These are phyloP conservation scores for Erythrophleum ivorense DNA, from an alignment of 331 rosid species.

Conservation along the genomic window DNA sequence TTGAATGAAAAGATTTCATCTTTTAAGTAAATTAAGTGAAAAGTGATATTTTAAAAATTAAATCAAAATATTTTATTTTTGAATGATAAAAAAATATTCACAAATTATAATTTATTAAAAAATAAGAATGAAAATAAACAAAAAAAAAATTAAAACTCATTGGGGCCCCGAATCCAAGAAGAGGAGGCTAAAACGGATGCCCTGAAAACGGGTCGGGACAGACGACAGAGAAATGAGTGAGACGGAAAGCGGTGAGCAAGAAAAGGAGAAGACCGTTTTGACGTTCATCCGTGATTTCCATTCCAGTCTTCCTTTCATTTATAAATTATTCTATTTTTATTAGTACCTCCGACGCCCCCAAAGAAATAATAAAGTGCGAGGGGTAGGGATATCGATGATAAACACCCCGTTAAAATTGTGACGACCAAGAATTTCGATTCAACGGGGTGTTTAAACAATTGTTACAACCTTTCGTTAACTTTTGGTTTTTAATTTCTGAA, in stretches of 20 bases:
- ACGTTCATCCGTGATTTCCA: neutral
- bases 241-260: neutral
- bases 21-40: too few species aligned
- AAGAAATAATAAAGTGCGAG: neutral
- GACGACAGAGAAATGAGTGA: neutral
- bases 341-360: neutral
- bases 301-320: neutral
- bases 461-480: neutral
- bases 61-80: too few species aligned
- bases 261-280: neutral
- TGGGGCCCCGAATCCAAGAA: too few species aligned
- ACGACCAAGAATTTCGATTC: neutral
- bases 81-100: too few species aligned
- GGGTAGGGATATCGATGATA: neutral
- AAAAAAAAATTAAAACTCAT: too few species aligned
- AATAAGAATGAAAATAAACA: too few species aligned
- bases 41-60: too few species aligned
- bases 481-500: neutral
- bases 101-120: too few species aligned
- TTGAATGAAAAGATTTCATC: too few species aligned
- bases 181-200: too few species aligned
- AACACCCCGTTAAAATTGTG: neutral
- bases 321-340: neutral
- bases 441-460: neutral
- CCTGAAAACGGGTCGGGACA: neutral